Conservation (phyloP, 2,329 filamentous ascomycete genomes). For the Nemania diffusa region DNA sequence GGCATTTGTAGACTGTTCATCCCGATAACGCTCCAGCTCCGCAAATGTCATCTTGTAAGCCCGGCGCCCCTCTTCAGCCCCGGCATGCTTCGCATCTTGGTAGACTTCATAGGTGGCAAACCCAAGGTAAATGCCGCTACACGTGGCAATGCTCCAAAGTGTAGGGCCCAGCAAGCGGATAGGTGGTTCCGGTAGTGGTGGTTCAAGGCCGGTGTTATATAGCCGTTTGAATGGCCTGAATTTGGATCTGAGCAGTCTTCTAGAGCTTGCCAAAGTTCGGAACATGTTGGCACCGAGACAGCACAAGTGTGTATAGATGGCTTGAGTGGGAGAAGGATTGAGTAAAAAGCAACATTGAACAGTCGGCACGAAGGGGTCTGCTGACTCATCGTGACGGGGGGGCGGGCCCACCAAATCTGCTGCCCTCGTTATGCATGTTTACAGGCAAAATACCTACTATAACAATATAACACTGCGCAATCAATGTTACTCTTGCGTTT, state of each 20-base stretch:
- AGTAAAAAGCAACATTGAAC: too few relatives aligned
- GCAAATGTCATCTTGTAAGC: conserved; percentile 31
- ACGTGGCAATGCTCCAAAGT: conserved; percentile 41
- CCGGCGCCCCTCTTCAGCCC: conserved; percentile 8
- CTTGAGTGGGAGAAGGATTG: too few relatives aligned
- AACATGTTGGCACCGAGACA: conserved; percentile 23
- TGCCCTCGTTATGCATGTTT: too few relatives aligned
- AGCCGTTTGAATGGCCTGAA: neutral
- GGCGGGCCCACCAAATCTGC: too few relatives aligned
- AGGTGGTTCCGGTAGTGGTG: conserved; percentile 7
- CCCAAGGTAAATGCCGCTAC: conserved; percentile 42
- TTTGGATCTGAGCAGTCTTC: neutral
- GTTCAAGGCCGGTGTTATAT: neutral
- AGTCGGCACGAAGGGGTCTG: too few relatives aligned
- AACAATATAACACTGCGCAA: too few relatives aligned
- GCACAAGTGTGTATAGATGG: too few relatives aligned
- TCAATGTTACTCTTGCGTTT: too few relatives aligned
- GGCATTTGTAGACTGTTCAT: neutral
- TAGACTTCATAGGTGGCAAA: conserved; percentile 45
- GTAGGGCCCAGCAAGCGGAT: conserved; percentile 41
- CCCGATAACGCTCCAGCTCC: conserved; percentile 30
- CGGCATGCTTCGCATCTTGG: conserved; percentile 35
- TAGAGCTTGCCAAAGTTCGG: neutral
- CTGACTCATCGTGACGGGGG: too few relatives aligned
- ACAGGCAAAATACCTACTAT: too few relatives aligned